Percentiles rank a stretch among this genome's conserved stretches.
These are phyloP conservation scores for Lachnellula arida DNA, from an alignment of 2,329 filamentous ascomycete genomes.

Conservation along the genomic window DNA sequence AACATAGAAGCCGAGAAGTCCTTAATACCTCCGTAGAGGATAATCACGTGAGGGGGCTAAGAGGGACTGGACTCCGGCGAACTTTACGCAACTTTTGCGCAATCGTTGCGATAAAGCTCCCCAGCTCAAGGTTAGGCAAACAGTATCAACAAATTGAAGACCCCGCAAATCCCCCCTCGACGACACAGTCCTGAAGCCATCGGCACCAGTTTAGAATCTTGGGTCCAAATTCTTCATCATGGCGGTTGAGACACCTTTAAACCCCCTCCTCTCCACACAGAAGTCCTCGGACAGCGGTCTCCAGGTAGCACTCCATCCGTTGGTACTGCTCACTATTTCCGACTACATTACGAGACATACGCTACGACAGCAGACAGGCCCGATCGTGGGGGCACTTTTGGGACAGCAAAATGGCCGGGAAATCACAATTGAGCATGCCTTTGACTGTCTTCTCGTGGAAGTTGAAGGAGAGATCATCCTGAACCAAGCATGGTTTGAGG, in stretches of 20 bases:
- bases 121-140: too few relatives aligned
- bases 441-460: slow-evolving; percentile 62
- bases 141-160: background rate
- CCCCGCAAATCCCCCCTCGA: background rate
- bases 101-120: too few relatives aligned
- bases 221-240: slow-evolving; percentile 35
- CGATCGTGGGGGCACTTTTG: slow-evolving; percentile 80
- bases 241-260: slow-evolving; percentile 39
- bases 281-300: slow-evolving; percentile 63
- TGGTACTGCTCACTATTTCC: slow-evolving; percentile 92
- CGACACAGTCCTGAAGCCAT: background rate
- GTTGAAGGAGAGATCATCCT: slow-evolving; percentile 56
- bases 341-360: slow-evolving; percentile 94
- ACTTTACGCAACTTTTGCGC: too few relatives aligned
- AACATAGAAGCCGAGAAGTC: too few relatives aligned
- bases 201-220: background rate
- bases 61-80: too few relatives aligned
- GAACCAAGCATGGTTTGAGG: slow-evolving; percentile 66
- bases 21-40: too few relatives aligned
- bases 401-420: slow-evolving; percentile 88
- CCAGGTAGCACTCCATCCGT: slow-evolving; percentile 80
- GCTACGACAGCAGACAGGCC: slow-evolving; percentile 67
- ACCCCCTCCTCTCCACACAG: slow-evolving; percentile 60
- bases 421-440: slow-evolving; percentile 88
- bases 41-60: too few relatives aligned